Evolutionary conservation across 306 rosid genomes (phyloP).

Genomic region (Cucurbita moschata): DNA sequence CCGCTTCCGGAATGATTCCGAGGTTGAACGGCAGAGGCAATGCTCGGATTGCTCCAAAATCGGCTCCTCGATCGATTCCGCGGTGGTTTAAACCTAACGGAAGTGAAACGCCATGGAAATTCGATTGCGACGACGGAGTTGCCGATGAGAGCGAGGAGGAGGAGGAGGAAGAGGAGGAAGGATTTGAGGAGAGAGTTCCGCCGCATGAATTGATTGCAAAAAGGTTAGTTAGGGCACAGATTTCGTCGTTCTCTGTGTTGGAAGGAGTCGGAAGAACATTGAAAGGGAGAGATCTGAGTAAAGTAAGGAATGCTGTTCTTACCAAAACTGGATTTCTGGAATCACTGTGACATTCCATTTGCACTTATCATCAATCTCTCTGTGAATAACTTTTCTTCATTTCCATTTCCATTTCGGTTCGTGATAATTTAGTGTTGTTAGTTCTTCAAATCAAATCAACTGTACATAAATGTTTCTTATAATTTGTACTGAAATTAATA

Average conservation of each 20-base stretch:
- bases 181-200: constrained; percentile 19
- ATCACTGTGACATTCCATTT: constrained; percentile 8
- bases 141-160: constrained; percentile 1
- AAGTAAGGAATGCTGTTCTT: constrained; percentile 70
- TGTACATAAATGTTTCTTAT: too few species aligned
- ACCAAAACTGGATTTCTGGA: constrained; percentile 77
- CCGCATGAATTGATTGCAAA: constrained; percentile 78
- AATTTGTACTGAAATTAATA: too few species aligned
- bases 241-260: constrained; percentile 75
- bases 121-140: neutral
- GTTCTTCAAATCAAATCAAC: too few species aligned
- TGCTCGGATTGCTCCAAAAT: constrained; percentile 32
- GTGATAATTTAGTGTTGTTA: neutral
- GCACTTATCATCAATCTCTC: neutral
- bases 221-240: constrained; percentile 67
- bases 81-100: constrained; percentile 37
- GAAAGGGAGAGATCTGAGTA: constrained; percentile 86
- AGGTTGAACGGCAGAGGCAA: constrained; percentile 18
- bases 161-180: constrained; percentile 19
- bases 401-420: neutral
- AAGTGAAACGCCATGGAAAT: constrained; percentile 10
- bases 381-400: neutral
- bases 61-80: constrained; percentile 65
- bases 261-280: constrained; percentile 94
- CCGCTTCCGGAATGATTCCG: constrained; percentile 54